Conservation (phyloP, 2,329 filamentous ascomycete species). For the Nemania sp. region DNA sequence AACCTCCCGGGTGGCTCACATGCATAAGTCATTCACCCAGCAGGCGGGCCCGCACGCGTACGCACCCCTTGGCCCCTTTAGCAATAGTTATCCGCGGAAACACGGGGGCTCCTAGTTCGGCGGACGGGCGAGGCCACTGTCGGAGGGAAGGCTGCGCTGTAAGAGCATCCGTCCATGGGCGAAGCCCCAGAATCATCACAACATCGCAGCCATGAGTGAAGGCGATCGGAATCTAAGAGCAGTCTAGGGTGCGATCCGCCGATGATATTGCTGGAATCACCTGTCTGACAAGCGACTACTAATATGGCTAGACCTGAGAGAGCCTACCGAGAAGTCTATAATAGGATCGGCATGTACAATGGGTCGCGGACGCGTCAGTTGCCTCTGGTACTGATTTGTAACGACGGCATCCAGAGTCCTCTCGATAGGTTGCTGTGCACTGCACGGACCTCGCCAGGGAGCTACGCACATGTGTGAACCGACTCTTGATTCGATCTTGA, state of each 20-base stretch:
- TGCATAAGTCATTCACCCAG: constrained; percentile 19
- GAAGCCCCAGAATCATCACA: not conserved
- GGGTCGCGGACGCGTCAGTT: constrained; percentile 24
- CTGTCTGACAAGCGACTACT: constrained; percentile 2
- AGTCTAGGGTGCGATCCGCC: constrained; percentile 5
- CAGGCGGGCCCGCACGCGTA: constrained; percentile 5
- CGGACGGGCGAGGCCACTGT: constrained; percentile 12
- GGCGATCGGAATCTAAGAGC: not conserved
- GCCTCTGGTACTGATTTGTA: constrained; percentile 12
- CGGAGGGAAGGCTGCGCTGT: constrained; percentile 15
- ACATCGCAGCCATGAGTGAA: constrained; percentile 10
- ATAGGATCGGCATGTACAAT: constrained; percentile 15
- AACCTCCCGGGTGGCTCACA: constrained; percentile 29
- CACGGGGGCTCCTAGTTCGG: not conserved
- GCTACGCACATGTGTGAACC: not conserved
- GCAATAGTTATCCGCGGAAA: constrained; percentile 7
- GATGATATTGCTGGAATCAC: constrained; percentile 9
- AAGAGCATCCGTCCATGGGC: not conserved
- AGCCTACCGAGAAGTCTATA: not conserved
- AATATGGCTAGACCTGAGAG: not conserved
- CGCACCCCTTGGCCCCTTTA: not conserved
- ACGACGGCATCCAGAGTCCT: constrained; percentile 13
- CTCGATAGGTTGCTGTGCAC: constrained; percentile 11
- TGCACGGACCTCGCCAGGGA: constrained; percentile 4
- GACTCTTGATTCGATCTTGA: not conserved